Conservation (phyloP, 345 rosid species). For the Populus ilicifolia region DNA sequence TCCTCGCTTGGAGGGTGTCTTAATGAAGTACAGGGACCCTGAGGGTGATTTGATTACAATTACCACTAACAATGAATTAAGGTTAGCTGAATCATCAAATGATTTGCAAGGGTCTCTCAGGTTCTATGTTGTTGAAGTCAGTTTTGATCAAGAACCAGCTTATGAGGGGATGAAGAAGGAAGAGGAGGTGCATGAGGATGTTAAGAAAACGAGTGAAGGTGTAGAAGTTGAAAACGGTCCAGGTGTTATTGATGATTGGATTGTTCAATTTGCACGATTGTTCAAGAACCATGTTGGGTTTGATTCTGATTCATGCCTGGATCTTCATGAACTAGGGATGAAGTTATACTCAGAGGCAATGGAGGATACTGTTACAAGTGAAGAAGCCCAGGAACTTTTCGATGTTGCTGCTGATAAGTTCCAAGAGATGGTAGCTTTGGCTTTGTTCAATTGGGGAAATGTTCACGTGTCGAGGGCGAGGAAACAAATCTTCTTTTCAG, state of each 20-base stretch:
- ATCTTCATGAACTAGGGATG: constrained; percentile 95
- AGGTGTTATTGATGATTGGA: constrained; percentile 68
- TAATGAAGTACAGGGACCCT: constrained; percentile 75
- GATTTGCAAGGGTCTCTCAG: constrained; percentile 60
- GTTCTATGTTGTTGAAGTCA: constrained; percentile 70
- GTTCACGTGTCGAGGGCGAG: constrained; percentile 90
- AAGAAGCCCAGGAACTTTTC: constrained; percentile 83
- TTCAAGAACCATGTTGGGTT: constrained; percentile 95
- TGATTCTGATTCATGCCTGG: constrained; percentile 87
- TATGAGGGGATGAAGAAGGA: constrained; percentile 52
- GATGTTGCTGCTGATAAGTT: constrained; percentile 81
- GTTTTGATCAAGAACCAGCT: constrained; percentile 76
- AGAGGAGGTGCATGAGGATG: constrained; percentile 30
- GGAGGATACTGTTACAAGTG: constrained; percentile 80
- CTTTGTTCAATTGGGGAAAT: constrained; percentile 94
- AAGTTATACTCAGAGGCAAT: constrained; percentile 87
- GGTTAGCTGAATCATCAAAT: constrained; percentile 53
- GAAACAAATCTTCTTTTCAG: constrained; percentile 59
- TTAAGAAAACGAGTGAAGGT: constrained; percentile 24
- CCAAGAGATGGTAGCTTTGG: constrained; percentile 97
- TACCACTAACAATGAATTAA: constrained; percentile 78
- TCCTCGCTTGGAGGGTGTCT: constrained; percentile 68
- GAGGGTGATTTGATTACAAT: constrained; percentile 95
- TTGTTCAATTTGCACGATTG: constrained; percentile 79
- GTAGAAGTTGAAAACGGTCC: constrained; percentile 38